Evolutionary conservation across 2,329 filamentous ascomycete genomes (phyloP).

Genomic region (Cordyceps militaris): DNA sequence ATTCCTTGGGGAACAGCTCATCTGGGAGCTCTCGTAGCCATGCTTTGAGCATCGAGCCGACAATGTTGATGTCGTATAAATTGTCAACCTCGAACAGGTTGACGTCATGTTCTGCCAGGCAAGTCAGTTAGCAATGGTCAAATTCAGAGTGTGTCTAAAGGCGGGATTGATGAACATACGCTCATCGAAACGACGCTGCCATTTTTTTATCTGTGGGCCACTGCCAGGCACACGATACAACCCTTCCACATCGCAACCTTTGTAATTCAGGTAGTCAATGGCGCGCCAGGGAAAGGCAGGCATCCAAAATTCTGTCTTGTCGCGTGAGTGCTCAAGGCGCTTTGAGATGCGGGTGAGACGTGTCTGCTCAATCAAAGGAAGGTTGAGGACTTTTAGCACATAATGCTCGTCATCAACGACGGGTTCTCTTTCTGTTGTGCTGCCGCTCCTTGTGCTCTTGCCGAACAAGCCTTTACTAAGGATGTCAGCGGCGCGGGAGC

Average conservation of each 20-base stretch:
- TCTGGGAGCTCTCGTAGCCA: constrained; percentile 95
- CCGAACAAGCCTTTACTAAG: constrained; percentile 78
- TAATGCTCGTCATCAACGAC: constrained; percentile 76
- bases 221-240: constrained; percentile 89
- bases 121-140: constrained; percentile 1
- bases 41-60: constrained; percentile 91
- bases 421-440: constrained; percentile 57
- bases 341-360: constrained; percentile 88
- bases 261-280: constrained; percentile 94
- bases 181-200: constrained; percentile 85
- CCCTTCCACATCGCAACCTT: constrained; percentile 87
- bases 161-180: constrained; percentile 39
- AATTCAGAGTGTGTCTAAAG: no score
- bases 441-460: constrained; percentile 67
- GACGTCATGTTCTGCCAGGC: constrained; percentile 65
- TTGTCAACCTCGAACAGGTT: constrained; percentile 82
- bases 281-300: constrained; percentile 90
- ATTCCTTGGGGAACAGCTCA: constrained; percentile 80
- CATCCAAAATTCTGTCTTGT: constrained; percentile 99
- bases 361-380: constrained; percentile 81
- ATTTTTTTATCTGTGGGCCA: constrained; percentile 83
- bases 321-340: constrained; percentile 74
- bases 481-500: constrained; percentile 69
- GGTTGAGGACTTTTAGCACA: constrained; percentile 74
- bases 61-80: constrained; percentile 92